Conservation (phyloP, 108 stramenopile species). For the Bacterosira constricta region DNA sequence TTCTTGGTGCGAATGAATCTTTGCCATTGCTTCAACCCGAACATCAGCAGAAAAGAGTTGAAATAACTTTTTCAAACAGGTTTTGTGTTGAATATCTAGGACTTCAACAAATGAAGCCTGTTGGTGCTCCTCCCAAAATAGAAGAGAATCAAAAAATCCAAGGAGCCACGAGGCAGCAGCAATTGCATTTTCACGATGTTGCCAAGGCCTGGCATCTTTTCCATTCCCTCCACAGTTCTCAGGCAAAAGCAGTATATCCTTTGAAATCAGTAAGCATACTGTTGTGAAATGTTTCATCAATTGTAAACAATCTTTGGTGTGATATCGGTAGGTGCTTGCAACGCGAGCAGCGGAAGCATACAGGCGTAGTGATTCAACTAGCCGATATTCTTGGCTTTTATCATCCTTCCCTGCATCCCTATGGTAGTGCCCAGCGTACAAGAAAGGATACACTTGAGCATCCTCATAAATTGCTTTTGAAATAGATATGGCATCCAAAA, state of each 20-base stretch:
- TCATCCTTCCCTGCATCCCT: slow-evolving; percentile 54
- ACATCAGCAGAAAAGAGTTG: slow-evolving; percentile 30
- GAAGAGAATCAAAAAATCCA: slow-evolving; percentile 53
- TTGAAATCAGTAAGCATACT: slow-evolving; percentile 36
- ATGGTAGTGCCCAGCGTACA: slow-evolving; percentile 64
- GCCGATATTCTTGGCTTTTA: slow-evolving; percentile 48
- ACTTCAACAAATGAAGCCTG: slow-evolving; percentile 58
- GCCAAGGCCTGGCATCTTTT: slow-evolving; percentile 40
- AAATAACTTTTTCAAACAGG: slow-evolving; percentile 49
- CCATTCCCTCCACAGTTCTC: background rate
- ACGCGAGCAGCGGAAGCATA: slow-evolving; percentile 54
- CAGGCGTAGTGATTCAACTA: slow-evolving; percentile 51
- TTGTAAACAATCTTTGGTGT: slow-evolving; percentile 52
- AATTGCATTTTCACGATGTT: slow-evolving; percentile 41
- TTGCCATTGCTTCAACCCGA: slow-evolving; percentile 29
- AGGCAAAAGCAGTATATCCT: slow-evolving; percentile 50
- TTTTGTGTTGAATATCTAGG: slow-evolving; percentile 44
- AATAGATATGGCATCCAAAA: slow-evolving; percentile 49
- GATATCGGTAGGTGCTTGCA: slow-evolving; percentile 52
- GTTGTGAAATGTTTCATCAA: slow-evolving; percentile 63
- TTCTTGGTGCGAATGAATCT: slow-evolving; percentile 6
- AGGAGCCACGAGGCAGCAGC: slow-evolving; percentile 49
- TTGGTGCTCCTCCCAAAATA: slow-evolving; percentile 57
- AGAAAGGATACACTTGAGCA: slow-evolving; percentile 57
- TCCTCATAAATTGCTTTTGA: slow-evolving; percentile 38